These are phyloP conservation scores for Lycium barbarum DNA, from an alignment of 257 asterid genomes.

Conservation along the genomic window DNA sequence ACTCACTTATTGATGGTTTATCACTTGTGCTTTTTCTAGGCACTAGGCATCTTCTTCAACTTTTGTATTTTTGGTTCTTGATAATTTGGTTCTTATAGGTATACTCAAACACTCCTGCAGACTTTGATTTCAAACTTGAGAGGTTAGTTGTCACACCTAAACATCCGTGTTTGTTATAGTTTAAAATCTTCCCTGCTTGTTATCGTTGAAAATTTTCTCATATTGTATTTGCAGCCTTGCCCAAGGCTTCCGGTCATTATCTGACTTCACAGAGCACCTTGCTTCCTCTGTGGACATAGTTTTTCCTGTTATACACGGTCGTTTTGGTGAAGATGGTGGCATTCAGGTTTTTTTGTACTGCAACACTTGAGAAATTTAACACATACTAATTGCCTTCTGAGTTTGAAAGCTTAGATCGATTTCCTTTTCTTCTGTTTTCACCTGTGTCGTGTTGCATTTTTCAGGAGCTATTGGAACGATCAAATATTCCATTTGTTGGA, in stretches of 20 bases:
- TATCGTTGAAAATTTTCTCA: slow-evolving; percentile 21
- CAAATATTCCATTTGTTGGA: slow-evolving; percentile 78
- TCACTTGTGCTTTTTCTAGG: slow-evolving; percentile 21
- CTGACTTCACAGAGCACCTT: slow-evolving; percentile 73
- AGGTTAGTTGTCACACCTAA: slow-evolving; percentile 49
- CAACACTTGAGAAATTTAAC: slow-evolving; percentile 3
- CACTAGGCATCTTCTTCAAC: background rate
- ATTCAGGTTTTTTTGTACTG: slow-evolving; percentile 62
- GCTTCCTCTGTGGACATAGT: slow-evolving; percentile 78
- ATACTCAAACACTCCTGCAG: slow-evolving; percentile 86
- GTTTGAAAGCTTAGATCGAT: background rate
- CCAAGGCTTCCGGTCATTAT: slow-evolving; percentile 69
- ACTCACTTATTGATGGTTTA: slow-evolving; percentile 12
- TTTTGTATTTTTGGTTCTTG: background rate
- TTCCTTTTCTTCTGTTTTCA: slow-evolving; percentile 15
- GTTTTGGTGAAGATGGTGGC: slow-evolving; percentile 97
- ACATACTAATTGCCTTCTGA: slow-evolving; percentile 19
- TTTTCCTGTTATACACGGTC: slow-evolving; percentile 93
- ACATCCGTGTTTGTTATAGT: background rate
- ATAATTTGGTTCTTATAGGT: slow-evolving; percentile 47
- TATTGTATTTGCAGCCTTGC: slow-evolving; percentile 70
- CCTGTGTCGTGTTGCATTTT: slow-evolving; percentile 5
- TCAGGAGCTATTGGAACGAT: slow-evolving; percentile 75
- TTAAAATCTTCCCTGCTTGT: background rate
- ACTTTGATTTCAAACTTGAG: slow-evolving; percentile 89